phyloP scores from a whole-genome alignment of 2,329 filamentous ascomycete species.

The Fusarium nelsonii region DNA sequence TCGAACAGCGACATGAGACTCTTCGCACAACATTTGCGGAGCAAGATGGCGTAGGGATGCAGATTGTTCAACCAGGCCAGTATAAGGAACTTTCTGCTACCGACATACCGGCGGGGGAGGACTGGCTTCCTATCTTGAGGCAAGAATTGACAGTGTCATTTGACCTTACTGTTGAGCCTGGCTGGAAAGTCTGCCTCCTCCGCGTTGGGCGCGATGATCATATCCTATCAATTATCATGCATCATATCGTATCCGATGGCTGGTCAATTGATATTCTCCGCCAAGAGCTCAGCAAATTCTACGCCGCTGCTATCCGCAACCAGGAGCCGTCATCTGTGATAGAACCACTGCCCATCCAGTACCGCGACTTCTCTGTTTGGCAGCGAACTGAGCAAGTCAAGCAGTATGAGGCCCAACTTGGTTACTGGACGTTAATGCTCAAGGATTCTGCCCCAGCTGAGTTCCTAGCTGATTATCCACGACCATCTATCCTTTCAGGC shows the following conservation, averaged over 20 bases:
- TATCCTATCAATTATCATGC: constrained; percentile 39
- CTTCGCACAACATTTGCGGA: constrained; percentile 2
- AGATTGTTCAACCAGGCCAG: not conserved
- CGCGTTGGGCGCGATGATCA: constrained; percentile 2
- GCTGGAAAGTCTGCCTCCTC: not conserved
- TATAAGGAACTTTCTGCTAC: too few species aligned
- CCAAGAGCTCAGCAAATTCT: too few species aligned
- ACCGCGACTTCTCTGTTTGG: constrained; percentile 33
- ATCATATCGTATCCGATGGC: constrained; percentile 45
- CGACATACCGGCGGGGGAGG: too few species aligned
- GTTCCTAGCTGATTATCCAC: constrained; percentile 10
- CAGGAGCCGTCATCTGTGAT: too few species aligned
- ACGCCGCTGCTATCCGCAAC: too few species aligned
- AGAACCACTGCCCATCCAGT: not conserved
- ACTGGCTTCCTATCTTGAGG: too few species aligned
- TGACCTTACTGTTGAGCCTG: not conserved
- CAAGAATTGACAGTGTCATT: not conserved
- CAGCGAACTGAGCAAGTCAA: not conserved
- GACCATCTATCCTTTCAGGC: constrained; percentile 30
- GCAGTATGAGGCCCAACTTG: constrained; percentile 2
- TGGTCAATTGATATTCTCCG: constrained; percentile 35
- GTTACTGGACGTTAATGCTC: constrained; percentile 20
- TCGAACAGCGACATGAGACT: constrained; percentile 7
- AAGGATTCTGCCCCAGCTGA: constrained; percentile 20
- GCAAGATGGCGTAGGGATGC: constrained; percentile 3